phyloP scores from a whole-genome alignment of 169 alveolate genomes.

The Cryptosporidium tyzzeri region DNA sequence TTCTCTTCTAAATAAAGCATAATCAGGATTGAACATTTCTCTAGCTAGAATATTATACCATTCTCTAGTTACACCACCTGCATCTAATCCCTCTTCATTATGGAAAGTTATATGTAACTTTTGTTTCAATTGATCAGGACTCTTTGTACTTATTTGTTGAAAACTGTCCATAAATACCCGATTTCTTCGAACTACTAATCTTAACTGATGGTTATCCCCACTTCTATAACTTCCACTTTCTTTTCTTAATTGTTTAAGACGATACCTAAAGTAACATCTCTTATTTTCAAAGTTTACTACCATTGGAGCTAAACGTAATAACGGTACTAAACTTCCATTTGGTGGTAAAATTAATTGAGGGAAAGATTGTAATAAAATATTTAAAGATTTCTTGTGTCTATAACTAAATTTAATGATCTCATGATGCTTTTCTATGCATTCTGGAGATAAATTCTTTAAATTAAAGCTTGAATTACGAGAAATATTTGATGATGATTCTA shows the following conservation, averaged over 20 bases:
- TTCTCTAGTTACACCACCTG: conserved; percentile 99
- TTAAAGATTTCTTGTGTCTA: conserved; percentile 74
- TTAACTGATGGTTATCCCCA: conserved; percentile 80
- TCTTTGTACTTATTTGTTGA: conserved; percentile 88
- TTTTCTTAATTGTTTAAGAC: conserved; percentile 87
- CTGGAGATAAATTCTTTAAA: conserved; percentile 35
- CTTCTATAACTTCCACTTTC: conserved; percentile 80
- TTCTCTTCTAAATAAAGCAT: conserved; percentile 92
- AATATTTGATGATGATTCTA: not conserved
- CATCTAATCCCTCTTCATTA: conserved; percentile 99
- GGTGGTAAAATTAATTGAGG: conserved; percentile 75
- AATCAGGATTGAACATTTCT: conserved; percentile 98
- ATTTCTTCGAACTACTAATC: conserved; percentile 92
- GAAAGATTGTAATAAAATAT: conserved; percentile 76
- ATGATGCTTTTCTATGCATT: conserved; percentile 69
- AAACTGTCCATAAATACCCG: conserved; percentile 95
- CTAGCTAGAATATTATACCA: conserved; percentile 96
- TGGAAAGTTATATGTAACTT: conserved; percentile 92
- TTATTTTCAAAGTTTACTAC: conserved; percentile 97
- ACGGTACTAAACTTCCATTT: conserved; percentile 84
- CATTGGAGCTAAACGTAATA: conserved; percentile 90
- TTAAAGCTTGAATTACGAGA: conserved; percentile 2
- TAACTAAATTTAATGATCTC: conserved; percentile 77
- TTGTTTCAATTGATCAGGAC: conserved; percentile 95
- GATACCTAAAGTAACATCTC: conserved; percentile 93